Base-by-base conservation (phyloP, 768 basidiomycete genomes). In the Heimioporus sp. region DNA sequence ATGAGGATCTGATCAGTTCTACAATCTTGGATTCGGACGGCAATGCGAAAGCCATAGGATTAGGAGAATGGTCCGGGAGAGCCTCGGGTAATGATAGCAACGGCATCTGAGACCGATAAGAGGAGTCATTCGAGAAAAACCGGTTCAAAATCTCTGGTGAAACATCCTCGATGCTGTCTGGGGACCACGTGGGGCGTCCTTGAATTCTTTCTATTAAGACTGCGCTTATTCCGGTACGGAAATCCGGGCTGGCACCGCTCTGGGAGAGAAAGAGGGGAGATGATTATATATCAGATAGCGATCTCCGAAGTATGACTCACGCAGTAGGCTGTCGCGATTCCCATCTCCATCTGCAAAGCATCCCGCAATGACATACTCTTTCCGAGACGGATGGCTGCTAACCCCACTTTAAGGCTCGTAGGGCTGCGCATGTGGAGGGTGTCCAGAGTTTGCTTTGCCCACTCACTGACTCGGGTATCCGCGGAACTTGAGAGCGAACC, bases 371-470 rank as follows among this genome's bases (percentile, higher is more conserved):
- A 65, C 76, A 85, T 69, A 2, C 71, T 70, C 60, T 75, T 81
- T n/a, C 92, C 94, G 52, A 73, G 73, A 43, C 87, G 83, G 49
- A 94, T 80, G 1, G 91, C 90, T 59, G 79, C 73, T 19, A 98
- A 75, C n/a, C 95, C 82, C 34, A 98, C 87, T 66, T 90, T 91
- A 58, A 98, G 77, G 60, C 92, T 94, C 1, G 95, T 97, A 11
- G 96, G 96, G 70, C 93, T 94, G 38, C 92, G 82, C 58, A 79
- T 57, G 37, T 80, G 73, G 51, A 99, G 71, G 31, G 73, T 72
- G 13, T 74, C 72, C 51, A 90, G 68, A 4, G 93, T 92, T 51
- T 78, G 67, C 51, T 73, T 68, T 6, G 96, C 95, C 94, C 95
- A 98, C 38, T 70, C 64, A 45, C 75, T 76, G 46, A 93, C 75